Evolutionary conservation across 345 rosid species (phyloP), one percentile per base, ranked within the genome.

Genomic region (Hibiscus syriacus): DNA sequence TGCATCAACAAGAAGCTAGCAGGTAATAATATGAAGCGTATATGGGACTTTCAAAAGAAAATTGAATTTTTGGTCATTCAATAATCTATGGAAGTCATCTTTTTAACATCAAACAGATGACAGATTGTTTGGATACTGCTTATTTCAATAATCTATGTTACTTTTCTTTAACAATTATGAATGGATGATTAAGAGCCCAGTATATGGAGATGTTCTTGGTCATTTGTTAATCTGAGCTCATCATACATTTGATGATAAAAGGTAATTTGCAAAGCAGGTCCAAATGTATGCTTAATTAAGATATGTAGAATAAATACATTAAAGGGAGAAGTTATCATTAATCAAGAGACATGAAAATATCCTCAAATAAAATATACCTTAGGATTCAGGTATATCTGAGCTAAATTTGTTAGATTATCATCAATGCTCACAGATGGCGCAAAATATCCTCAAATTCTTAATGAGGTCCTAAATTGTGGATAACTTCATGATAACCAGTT

Each of bases 1-100:
- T 93, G 88, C 77, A 83, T 14, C 38, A 77, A 43, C 34, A 67
- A 63, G 48, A 45, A 53, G 41, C 39, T 32, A 25, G 41, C n/a
- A 29, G 55, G 45, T 58, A 46, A n/a, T n/a, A n/a, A 57, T 29
- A 58, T 30, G 56, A 58, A 46, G 58, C 30, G 22, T 32, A 46
- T 50, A 50, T 17, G 45, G 30, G 19, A 3, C 6, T 29, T 10
- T 62, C 52, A 30, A 30, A 30, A 64, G 49, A 17, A 49, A n/a
- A 12, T 3, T 66, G 6, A 58, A 17, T 49, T 49, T 30, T n/a
- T 29, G 50, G n/a, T 30, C 29, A 27, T 66, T 32, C 59, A 66
- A 19, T n/a, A 14, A 29, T 48, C 57, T 32, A 41, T 17, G 23
- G 48, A 50, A 29, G 25, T 52, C 14, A 12, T 60, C 20, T 32